A percentile compares a stretch with the other conserved stretches of the same genome.
These are phyloP conservation scores for Arthrobotrys iridis DNA, from an alignment of 2,329 filamentous ascomycete species.

Conservation along the genomic window DNA sequence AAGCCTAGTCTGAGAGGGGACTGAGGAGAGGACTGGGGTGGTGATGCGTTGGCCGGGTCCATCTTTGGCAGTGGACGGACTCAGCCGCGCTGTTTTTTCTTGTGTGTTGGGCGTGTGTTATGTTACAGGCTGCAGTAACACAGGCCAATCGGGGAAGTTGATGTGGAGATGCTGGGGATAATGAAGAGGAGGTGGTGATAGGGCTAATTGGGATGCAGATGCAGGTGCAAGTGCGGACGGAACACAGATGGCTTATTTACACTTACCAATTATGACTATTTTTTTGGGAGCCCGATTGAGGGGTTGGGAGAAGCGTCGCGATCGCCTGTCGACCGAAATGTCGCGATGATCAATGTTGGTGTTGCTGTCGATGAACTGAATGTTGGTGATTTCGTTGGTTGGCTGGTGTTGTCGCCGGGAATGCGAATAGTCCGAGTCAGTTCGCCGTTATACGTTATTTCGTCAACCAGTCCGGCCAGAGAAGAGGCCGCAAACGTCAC, in stretches of 20 bases:
- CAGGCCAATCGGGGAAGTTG: conserved; percentile 2
- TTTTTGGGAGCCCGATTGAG: background rate
- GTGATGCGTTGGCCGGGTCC: background rate
- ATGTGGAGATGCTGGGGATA: background rate
- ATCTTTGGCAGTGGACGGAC: background rate
- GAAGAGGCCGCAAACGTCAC: conserved; percentile 15
- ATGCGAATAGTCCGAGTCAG: no score
- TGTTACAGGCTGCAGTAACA: background rate
- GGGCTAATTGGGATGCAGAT: conserved; percentile 1
- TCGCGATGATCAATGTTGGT: background rate
- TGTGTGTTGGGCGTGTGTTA: background rate
- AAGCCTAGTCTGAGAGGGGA: background rate
- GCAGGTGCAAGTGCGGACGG: background rate
- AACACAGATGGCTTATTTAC: no score
- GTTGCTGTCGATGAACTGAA: background rate
- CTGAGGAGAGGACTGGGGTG: no score
- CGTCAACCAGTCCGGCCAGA: no score
- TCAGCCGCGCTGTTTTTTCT: background rate
- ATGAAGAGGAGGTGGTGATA: background rate
- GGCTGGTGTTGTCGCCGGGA: background rate
- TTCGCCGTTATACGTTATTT: no score
- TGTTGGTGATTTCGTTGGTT: background rate
- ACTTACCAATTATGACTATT: conserved; percentile 15
- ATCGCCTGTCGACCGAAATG: conserved; percentile 24
- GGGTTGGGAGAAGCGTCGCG: conserved; percentile 7